Base-by-base conservation (phyloP, 2,329 filamentous ascomycete genomes). In the Coniosporium tulheliwenetii region DNA sequence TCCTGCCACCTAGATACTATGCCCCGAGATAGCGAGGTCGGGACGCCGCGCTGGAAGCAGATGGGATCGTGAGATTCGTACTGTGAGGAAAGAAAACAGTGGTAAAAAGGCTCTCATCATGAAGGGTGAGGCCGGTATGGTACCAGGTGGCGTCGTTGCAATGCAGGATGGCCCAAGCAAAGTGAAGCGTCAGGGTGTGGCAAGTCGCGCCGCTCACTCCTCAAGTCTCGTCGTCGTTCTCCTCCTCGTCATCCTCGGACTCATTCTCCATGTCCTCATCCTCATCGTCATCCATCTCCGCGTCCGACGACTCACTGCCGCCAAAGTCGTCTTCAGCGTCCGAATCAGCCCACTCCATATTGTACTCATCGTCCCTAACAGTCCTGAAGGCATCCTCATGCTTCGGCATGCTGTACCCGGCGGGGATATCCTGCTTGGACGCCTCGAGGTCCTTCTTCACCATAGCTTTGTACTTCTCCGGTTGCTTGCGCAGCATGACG, bases 401-500 rank as follows among this genome's bases (percentile, higher is more conserved):
- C 0, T 80, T 85, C 0, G 91, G 91, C 81, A 96, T 89, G 41
- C 75, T 69, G 47, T 87, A 87, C 0, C 73, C 85, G 0, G 66
- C 64, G 0, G 91, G 89, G 2, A 94, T 85, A 53, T 93, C 84
- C 47, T 70, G 65, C 62, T 84, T 84, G 10, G 84, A 87, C 37
- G 65, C 66, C 47, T 81, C 77, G 4, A 91, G 80, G 30, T 85
- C 75, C 36, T 76, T 72, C 46, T 64, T 69, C 2, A 89, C 85
- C 50, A 70, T 71, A 36, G 66, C 62, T 53, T 85, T 77, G 67
- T 93, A 98, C 30, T 67, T 60, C 1, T 68, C 65, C 0, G 77
- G 76, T 30, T 79, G 63, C 50, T 87, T 85, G 44, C 89, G 79
- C 53, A 93, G 80, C 67, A 86, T 74, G 16, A 95, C 81, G 43